Base-by-base conservation (phyloP, 2,329 filamentous ascomycete genomes). In the Venturia nashicola region DNA sequence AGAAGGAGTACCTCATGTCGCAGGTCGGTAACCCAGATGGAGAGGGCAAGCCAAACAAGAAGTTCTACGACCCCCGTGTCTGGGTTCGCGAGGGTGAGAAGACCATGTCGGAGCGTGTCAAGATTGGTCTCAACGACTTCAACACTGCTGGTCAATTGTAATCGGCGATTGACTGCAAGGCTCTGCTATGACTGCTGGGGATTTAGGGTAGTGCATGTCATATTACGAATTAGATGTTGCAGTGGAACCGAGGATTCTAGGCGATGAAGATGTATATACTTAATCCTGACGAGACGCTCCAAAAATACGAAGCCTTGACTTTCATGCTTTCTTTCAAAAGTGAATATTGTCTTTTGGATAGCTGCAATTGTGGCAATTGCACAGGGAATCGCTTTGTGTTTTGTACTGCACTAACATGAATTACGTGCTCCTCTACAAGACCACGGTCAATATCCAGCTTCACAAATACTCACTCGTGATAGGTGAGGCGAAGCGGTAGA, bases 21-120 rank as follows among this genome's bases (percentile, higher is more conserved):
- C 84, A 90, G 73, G 88, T 99, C 70, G 94, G 94, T 73, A 99
- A 97, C 85, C 93, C 93, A 69, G 92, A 97, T 61, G 92, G 93
- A 66, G 87, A 86, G 23, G 90, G 96, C 81, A 97, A 97, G 88
- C 93, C 94, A 74, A 99, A 99, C 87, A 99, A 99, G 90, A 97
- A 97, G 76, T 79, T 76, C 74, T 79, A 80, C 73, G 79, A 90
- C 80, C 91, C 91, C 71, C 87, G 91, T 79, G 91, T 97, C 75
- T 96, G 92, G 93, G 90, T 96, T 67, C 89, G 92, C 66, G 89
- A 92, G 82, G 94, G 93, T 73, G 94, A 99, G 86, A 96, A 97
- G 87, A 91, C 88, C 74, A 99, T 97, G 94, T 84, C 82, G 74
- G 79, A 82, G 72, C 90, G 94, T 78, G 85, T 97, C 69, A 75